Conservation (phyloP, 371 early-diverging fungal species). For the Circinella minor region DNA sequence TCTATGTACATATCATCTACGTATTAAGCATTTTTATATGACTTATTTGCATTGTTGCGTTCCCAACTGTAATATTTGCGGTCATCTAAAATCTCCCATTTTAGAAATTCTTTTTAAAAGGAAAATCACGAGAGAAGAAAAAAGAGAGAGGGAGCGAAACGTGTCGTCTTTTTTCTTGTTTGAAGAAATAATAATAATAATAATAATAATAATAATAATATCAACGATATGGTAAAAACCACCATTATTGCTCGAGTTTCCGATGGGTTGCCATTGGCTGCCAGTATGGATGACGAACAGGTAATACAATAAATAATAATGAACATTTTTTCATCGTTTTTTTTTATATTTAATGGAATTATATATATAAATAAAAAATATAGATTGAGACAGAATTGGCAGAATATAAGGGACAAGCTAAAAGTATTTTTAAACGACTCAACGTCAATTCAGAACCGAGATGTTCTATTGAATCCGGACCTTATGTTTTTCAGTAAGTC, state of each 20-base stretch:
- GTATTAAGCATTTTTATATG: too few relatives aligned
- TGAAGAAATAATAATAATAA: neutral
- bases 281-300: constrained; percentile 97
- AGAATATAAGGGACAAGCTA: constrained; percentile 94
- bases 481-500: constrained; percentile 85
- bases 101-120: too few relatives aligned
- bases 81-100: too few relatives aligned
- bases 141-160: too few relatives aligned
- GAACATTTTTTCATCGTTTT: neutral
- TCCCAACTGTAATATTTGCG: too few relatives aligned
- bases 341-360: neutral
- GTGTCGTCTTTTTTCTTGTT: neutral
- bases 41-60: too few relatives aligned
- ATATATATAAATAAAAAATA: too few relatives aligned
- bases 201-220: neutral
- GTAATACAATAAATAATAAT: constrained; percentile 38
- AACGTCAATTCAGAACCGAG: constrained; percentile 85
- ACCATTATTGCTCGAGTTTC: constrained; percentile 93
- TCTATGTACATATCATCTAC: too few relatives aligned
- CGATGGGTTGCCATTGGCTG: constrained; percentile 95
- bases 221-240: constrained; percentile 83
- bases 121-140: too few relatives aligned
- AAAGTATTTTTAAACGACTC: constrained; percentile 86
- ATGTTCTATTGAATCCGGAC: constrained; percentile 95
- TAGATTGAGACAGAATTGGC: constrained; percentile 79